Evolutionary conservation across 192 early-diverging fungal genomes (phyloP), one percentile per base, ranked within the genome.

Genomic region (Coemansia sp.): DNA sequence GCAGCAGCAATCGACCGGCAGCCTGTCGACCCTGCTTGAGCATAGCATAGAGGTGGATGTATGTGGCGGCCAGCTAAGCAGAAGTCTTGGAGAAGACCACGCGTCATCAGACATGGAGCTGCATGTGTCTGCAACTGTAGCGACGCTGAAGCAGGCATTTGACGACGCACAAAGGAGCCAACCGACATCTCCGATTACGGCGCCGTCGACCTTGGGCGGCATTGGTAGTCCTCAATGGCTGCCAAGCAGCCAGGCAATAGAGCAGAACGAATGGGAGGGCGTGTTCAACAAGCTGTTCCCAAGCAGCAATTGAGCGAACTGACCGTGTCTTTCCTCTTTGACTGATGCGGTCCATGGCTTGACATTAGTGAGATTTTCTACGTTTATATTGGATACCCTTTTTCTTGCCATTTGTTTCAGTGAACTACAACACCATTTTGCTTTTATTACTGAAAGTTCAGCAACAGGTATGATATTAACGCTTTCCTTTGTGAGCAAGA

Each of bases 251-350:
- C 63, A 30, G 51, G 16, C 69, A 33, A n/a, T 36, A 0, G 63
- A 35, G 38, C 57, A 52, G 14, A 8, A 57, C 34, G 60, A 36
- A 3, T 62, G 59, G 44, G 60, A 62, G 3, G 43, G 52, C 51
- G 59, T 75, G 63, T 26, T 75, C 44, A 61, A 26, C 59, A 69
- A 57, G 62, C 63, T 64, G 49, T 61, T 75, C 44, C 60, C n/a
- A 2, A 48, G 46, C 14, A 58, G 9, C 12, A 52, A 43, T 35
- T 64, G 56, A 58, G n/a, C n/a, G n/a, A n/a, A n/a, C n/a, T n/a
- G n/a, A n/a, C n/a, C n/a, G n/a, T n/a, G n/a, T n/a, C n/a, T n/a
- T n/a, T n/a, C n/a, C n/a, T n/a, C n/a, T n/a, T n/a, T n/a, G n/a
- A n/a, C n/a, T n/a, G n/a, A n/a, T n/a, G n/a, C n/a, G n/a, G n/a